phyloP scores from a whole-genome alignment of 2,329 filamentous ascomycete genomes.

The Metarhizium sp. region DNA sequence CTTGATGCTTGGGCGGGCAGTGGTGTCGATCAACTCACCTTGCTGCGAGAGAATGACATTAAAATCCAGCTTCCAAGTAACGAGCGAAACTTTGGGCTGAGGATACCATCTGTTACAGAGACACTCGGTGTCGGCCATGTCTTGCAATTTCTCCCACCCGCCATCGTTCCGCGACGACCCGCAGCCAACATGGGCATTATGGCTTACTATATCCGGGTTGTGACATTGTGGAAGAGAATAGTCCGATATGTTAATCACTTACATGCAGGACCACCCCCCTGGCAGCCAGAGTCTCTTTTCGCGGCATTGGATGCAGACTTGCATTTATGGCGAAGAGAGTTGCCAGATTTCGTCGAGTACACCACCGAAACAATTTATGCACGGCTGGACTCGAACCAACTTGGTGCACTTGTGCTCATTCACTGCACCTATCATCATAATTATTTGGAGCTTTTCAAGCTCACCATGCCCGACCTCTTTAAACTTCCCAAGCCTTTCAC shows the following conservation, averaged over 20 bases:
- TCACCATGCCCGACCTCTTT: conserved; percentile 35
- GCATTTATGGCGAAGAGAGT: conserved; percentile 28
- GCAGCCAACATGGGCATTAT: conserved; percentile 34
- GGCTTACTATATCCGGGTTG: conserved; percentile 32
- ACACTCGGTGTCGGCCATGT: conserved; percentile 31
- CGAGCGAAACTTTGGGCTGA: conserved; percentile 31
- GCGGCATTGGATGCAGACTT: conserved; percentile 29
- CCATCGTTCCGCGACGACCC: conserved; percentile 27
- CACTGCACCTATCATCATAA: conserved; percentile 39
- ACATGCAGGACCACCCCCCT: conserved; percentile 29
- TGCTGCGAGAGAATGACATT: conserved; percentile 29
- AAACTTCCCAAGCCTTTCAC: conserved; percentile 30
- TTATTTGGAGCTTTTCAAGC: conserved; percentile 34
- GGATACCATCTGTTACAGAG: conserved; percentile 29
- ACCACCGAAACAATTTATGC: conserved; percentile 34
- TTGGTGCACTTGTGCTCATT: conserved; percentile 33
- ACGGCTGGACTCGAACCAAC: conserved; percentile 34
- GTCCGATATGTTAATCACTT: conserved; percentile 33
- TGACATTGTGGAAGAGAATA: conserved; percentile 30
- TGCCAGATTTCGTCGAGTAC: conserved; percentile 35
- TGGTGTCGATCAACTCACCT: conserved; percentile 28
- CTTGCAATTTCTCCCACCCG: conserved; percentile 28
- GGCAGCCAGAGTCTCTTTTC: conserved; percentile 34
- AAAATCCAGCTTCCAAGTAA: conserved; percentile 31
- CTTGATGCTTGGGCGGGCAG: conserved; percentile 31